phyloP scores from a whole-genome alignment of 225 moss, liverwort and hornwort genomes.

The Pseudisothecium myosuroides region DNA sequence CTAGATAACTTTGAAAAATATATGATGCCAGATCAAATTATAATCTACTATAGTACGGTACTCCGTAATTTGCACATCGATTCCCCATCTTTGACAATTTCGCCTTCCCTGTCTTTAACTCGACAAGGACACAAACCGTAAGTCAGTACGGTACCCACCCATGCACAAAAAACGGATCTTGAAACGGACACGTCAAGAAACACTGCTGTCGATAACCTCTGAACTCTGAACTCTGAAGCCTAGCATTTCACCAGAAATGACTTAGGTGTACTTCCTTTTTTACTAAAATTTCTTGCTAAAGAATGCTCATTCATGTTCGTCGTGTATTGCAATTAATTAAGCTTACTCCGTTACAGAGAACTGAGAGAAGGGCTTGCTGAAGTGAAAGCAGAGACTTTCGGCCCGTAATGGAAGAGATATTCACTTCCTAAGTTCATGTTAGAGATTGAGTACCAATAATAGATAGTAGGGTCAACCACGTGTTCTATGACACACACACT shows the following conservation, averaged over 20 bases:
- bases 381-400: not conserved
- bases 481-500: not conserved
- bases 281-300: too few relatives aligned
- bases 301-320: not conserved
- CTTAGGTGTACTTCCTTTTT: not conserved
- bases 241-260: not conserved
- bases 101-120: too few relatives aligned
- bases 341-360: too few relatives aligned
- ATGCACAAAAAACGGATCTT: not conserved
- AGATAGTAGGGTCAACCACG: too few relatives aligned
- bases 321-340: not conserved
- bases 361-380: not conserved
- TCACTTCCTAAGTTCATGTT: not conserved
- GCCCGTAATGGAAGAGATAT: not conserved
- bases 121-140: not conserved
- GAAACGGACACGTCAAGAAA: not conserved
- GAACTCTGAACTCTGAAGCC: not conserved
- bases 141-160: not conserved
- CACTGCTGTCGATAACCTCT: not conserved
- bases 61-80: not conserved
- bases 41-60: too few relatives aligned
- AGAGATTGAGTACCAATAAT: not conserved
- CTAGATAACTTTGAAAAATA: not conserved
- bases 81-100: not conserved
- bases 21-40: too few relatives aligned